Conservation (phyloP, 2,329 filamentous ascomycete species). For the Coleophoma crateriformis region DNA sequence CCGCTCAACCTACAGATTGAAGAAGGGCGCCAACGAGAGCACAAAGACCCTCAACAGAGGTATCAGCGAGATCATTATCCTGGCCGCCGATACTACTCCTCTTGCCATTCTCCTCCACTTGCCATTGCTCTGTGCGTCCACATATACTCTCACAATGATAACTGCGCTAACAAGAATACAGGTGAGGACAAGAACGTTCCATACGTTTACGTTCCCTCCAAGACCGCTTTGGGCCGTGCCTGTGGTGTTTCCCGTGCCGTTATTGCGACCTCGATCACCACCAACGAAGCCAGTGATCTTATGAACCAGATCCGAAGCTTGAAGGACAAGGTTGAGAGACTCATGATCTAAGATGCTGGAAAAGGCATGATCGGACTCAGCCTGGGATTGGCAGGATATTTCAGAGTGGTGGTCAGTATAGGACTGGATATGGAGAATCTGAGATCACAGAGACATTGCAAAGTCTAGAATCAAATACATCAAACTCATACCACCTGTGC, state of each 20-base stretch:
- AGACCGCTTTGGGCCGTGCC: constrained; percentile 84
- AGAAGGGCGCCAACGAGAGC: constrained; percentile 79
- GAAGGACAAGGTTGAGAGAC: constrained; percentile 92
- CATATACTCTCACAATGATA: no score
- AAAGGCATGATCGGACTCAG: neutral
- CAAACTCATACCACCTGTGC: no score
- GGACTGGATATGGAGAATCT: neutral
- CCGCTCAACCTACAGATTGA: constrained; percentile 64
- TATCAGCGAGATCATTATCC: constrained; percentile 81
- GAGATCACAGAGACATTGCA: no score
- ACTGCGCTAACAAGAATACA: no score
- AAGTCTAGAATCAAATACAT: no score
- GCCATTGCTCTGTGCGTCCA: constrained; percentile 55
- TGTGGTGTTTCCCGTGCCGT: constrained; percentile 86
- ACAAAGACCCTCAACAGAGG: constrained; percentile 70
- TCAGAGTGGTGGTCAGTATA: neutral
- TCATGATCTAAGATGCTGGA: constrained; percentile 68
- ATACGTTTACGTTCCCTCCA: constrained; percentile 68
- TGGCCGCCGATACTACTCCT: constrained; percentile 83
- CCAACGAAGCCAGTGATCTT: constrained; percentile 85
- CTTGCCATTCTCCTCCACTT: constrained; percentile 86
- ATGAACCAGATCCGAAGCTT: constrained; percentile 81
- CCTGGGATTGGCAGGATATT: neutral
- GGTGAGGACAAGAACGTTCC: constrained; percentile 40
- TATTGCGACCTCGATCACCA: constrained; percentile 83